phyloP scores from a whole-genome alignment of 352 stramenopile species.

The Phytophthora agathidicida region DNA sequence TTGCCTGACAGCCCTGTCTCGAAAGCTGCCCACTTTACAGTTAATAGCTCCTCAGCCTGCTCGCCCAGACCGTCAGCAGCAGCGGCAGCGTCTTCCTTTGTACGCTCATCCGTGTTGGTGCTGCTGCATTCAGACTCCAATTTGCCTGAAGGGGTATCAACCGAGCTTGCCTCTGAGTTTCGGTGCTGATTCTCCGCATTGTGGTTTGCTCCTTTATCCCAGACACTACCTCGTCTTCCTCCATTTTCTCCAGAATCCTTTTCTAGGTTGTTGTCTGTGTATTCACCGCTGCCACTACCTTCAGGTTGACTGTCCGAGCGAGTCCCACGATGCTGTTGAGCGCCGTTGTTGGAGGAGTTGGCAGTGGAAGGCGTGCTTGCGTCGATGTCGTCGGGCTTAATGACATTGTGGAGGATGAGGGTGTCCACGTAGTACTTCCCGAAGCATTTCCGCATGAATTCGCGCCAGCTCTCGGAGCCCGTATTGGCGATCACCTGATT shows the following conservation, averaged over 20 bases:
- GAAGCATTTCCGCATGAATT: conserved; percentile 80
- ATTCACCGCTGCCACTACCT: conserved; percentile 25
- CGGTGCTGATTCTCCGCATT: conserved; percentile 11
- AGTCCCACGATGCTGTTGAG: conserved; percentile 3
- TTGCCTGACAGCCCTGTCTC: conserved; percentile 63
- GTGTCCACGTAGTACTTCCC: conserved; percentile 78
- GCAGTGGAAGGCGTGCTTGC: conserved; percentile 6
- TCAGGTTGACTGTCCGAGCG: conserved; percentile 28
- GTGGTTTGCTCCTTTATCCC: conserved; percentile 21
- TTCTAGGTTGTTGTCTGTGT: conserved; percentile 29
- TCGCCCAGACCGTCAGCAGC: conserved; percentile 33
- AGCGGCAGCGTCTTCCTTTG: conserved; percentile 34
- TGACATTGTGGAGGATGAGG: conserved; percentile 75
- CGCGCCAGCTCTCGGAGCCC: conserved; percentile 72
- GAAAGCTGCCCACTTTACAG: conserved; percentile 79
- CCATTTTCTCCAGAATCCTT: conserved; percentile 26
- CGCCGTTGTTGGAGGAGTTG: conserved; percentile 5
- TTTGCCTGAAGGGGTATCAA: conserved; percentile 28
- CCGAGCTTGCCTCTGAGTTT: conserved; percentile 36
- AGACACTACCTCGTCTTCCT: conserved; percentile 26
- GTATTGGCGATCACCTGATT: conserved; percentile 76
- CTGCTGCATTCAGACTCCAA: conserved; percentile 28
- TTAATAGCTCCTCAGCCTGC: conserved; percentile 61
- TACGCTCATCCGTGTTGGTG: conserved; percentile 24
- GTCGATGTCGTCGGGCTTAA: conserved; percentile 20